Evolutionary conservation across 768 basidiomycete genomes (phyloP).

Genomic region (Lyophyllum semitale): DNA sequence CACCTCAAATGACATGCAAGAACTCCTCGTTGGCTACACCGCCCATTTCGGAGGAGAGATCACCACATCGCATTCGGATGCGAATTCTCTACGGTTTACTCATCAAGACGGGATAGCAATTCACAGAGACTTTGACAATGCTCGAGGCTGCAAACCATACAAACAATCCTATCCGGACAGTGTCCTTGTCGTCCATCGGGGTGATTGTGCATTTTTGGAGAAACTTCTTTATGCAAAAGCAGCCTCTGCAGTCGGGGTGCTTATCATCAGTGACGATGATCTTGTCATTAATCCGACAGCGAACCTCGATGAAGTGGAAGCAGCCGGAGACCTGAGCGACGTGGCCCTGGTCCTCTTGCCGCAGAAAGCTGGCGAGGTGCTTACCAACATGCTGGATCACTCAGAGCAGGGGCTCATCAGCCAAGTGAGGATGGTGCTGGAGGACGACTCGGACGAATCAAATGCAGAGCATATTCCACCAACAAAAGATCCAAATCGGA

Average conservation of each 20-base stretch:
- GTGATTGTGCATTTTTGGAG: conserved; percentile 85
- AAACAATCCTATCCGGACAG: conserved; percentile 45
- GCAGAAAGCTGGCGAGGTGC: conserved; percentile 48
- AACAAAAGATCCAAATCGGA: conserved; percentile 40
- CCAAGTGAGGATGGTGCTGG: conserved; percentile 54
- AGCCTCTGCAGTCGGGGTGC: conserved; percentile 75
- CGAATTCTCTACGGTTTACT: conserved; percentile 44
- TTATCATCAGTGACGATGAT: conserved; percentile 73
- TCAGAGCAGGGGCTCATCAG: conserved; percentile 48
- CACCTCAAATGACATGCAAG: conserved; percentile 37
- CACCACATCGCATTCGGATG: conserved; percentile 24
- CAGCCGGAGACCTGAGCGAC: conserved; percentile 57
- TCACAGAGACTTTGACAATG: conserved; percentile 52
- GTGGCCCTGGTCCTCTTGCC: conserved; percentile 62
- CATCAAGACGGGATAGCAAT: conserved; percentile 56
- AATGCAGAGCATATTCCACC: conserved; percentile 23
- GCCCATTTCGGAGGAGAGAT: conserved; percentile 74
- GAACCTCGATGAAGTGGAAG: conserved; percentile 53
- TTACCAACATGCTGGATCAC: conserved; percentile 57
- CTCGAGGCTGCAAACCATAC: conserved; percentile 63
- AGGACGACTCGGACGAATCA: conserved; percentile 33
- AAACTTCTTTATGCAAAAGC: conserved; percentile 72
- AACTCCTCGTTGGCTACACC: conserved; percentile 59
- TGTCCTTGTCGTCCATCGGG: conserved; percentile 68
- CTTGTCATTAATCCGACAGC: conserved; percentile 66